A percentile compares a stretch with the other conserved stretches of the same genome.
Conservation (phyloP, 495 filamentous ascomycete species). For the Tuber magnatum region DNA sequence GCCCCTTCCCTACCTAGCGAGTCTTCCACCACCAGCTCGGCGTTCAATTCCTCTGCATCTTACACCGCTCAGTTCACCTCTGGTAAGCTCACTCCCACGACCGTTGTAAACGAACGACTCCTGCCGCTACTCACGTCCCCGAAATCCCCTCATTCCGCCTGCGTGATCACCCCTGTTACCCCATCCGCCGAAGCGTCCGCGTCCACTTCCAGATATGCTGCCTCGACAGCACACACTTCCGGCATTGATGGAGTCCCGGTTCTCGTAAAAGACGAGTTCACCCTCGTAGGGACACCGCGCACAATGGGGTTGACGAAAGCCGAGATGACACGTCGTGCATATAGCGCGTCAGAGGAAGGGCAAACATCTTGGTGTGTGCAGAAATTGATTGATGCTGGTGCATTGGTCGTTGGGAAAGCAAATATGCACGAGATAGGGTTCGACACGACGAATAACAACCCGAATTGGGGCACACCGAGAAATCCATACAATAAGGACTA, state of each 20-base stretch:
- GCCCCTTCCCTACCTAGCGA: slow-evolving; percentile 32
- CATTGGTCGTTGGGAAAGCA: slow-evolving; percentile 73
- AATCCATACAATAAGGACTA: slow-evolving; percentile 76
- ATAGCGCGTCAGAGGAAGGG: slow-evolving; percentile 46
- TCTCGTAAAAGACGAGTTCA: slow-evolving; percentile 78
- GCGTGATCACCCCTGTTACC: slow-evolving; percentile 23
- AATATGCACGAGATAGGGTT: slow-evolving; percentile 90
- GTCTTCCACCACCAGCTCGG: slow-evolving; percentile 41
- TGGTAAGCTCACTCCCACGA: slow-evolving; percentile 61
- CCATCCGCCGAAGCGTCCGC: slow-evolving; percentile 24
- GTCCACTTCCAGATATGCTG: slow-evolving; percentile 58
- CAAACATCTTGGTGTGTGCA: slow-evolving; percentile 66
- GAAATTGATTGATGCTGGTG: slow-evolving; percentile 70
- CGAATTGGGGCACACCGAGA: slow-evolving; percentile 65
- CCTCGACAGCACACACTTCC: slow-evolving; percentile 55
- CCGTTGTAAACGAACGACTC: slow-evolving; percentile 51
- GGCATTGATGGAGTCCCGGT: slow-evolving; percentile 75
- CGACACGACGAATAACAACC: slow-evolving; percentile 79
- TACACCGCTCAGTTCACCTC: slow-evolving; percentile 66
- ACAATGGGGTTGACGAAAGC: slow-evolving; percentile 52
- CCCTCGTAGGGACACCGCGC: slow-evolving; percentile 65
- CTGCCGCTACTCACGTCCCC: slow-evolving; percentile 17
- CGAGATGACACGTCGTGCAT: slow-evolving; percentile 48
- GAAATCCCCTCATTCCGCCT: slow-evolving; percentile 17
- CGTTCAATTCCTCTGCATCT: slow-evolving; percentile 65